Evolutionary conservation across 2,329 filamentous ascomycete species (phyloP).

Genomic region (Colletotrichum spinosum): DNA sequence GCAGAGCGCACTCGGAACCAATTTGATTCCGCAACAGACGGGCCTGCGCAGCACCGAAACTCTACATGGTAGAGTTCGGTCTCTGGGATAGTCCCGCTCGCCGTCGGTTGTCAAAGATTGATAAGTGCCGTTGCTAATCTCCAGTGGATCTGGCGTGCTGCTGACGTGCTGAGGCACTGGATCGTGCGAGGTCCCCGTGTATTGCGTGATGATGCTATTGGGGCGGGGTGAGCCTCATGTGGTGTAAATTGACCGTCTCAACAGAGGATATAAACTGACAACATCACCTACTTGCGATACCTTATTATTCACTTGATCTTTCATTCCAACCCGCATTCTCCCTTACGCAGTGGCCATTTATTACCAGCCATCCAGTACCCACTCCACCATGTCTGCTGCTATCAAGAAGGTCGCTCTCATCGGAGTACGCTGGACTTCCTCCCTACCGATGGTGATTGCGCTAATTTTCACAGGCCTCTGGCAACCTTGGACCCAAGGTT

Average conservation of each 20-base stretch:
- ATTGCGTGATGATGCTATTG: slow-evolving; percentile 26
- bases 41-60: no score
- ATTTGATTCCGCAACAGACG: background rate
- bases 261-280: slow-evolving; percentile 12
- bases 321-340: no score
- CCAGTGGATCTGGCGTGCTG: slow-evolving; percentile 20
- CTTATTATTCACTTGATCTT: no score
- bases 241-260: background rate
- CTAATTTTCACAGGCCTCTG: slow-evolving; percentile 44
- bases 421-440: slow-evolving; percentile 44
- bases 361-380: no score
- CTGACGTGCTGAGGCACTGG: background rate
- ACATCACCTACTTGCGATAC: background rate
- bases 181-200: slow-evolving; percentile 20
- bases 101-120: slow-evolving; percentile 10
- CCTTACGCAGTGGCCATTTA: background rate
- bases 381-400: slow-evolving; percentile 39
- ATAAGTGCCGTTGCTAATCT: background rate
- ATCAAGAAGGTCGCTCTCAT: slow-evolving; percentile 50
- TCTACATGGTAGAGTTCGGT: background rate
- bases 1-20: slow-evolving; percentile 1
- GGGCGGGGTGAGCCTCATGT: slow-evolving; percentile 6
- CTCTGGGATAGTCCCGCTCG: background rate
- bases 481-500: slow-evolving; percentile 47
- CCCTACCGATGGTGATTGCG: background rate